phyloP scores from a whole-genome alignment of 139 green algal genomes.

The Picochlorum sp. region DNA sequence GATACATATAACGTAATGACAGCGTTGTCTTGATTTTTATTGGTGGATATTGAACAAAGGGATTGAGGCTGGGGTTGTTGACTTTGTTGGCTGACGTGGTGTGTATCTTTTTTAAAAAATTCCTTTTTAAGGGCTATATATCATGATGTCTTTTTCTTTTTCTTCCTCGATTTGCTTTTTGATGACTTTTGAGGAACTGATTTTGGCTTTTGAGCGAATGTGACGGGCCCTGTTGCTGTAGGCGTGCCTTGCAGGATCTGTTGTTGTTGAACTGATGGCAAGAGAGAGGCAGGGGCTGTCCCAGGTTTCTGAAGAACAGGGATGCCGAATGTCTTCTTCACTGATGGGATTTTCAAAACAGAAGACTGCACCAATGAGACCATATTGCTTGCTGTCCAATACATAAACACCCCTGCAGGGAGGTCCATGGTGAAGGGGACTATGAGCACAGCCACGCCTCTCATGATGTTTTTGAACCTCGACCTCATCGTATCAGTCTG shows the following conservation, averaged over 20 bases:
- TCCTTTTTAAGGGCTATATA: neutral
- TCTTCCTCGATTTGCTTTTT: neutral
- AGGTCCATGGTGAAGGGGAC: conserved; percentile 53
- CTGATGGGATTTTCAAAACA: conserved; percentile 19
- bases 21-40: too few species aligned
- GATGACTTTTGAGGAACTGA: too few species aligned
- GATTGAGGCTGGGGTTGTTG: too few species aligned
- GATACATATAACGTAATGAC: neutral
- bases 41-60: too few species aligned
- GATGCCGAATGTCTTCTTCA: conserved; percentile 29
- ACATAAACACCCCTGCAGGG: conserved; percentile 47
- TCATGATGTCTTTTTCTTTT: neutral
- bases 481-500: conserved; percentile 19
- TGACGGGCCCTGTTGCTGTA: too few species aligned
- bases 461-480: conserved; percentile 62
- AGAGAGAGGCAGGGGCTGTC: too few species aligned
- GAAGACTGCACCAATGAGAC: conserved; percentile 34
- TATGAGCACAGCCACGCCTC: conserved; percentile 47
- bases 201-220: too few species aligned
- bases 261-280: too few species aligned
- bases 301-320: conserved; percentile 3
- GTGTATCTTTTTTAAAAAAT: neutral
- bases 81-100: neutral
- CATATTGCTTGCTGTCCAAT: conserved; percentile 48
- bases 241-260: too few species aligned